These are phyloP conservation scores for Pseudocercospora eumusae DNA, from an alignment of 2,329 filamentous ascomycete genomes.

Conservation along the genomic window DNA sequence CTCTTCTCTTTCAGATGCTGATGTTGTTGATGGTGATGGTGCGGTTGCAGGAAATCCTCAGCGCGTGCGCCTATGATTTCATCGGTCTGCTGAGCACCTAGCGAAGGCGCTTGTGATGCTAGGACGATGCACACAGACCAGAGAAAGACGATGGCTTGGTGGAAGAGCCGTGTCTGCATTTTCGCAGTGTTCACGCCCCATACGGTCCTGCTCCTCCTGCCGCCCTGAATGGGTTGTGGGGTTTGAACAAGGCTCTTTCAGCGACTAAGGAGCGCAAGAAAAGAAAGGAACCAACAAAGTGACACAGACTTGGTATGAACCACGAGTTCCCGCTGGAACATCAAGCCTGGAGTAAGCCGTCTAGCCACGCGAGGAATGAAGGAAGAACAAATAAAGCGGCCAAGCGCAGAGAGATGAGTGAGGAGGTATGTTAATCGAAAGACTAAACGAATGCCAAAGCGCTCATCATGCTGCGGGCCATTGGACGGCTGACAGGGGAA, in stretches of 20 bases:
- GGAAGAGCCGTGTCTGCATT: slow-evolving; percentile 2
- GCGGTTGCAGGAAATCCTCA: background rate
- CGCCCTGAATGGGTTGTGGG: background rate
- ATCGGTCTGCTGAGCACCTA: background rate
- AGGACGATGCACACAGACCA: background rate
- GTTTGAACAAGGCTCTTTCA: background rate
- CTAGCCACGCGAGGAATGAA: background rate
- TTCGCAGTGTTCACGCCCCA: background rate
- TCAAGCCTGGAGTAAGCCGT: background rate
- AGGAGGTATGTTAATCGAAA: slow-evolving; percentile 2
- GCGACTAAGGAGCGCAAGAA: background rate
- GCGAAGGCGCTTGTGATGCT: background rate
- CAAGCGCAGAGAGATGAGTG: slow-evolving; percentile 3
- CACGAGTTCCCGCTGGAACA: background rate
- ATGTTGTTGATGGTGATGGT: slow-evolving; percentile 7
- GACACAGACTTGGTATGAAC: background rate
- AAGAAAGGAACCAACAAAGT: background rate
- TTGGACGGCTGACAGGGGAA: slow-evolving; percentile 8
- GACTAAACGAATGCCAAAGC: background rate
- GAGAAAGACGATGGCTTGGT: background rate
- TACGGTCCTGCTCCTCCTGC: background rate
- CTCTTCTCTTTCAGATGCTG: slow-evolving; percentile 5
- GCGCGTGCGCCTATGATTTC: background rate
- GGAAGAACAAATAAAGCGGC: background rate
- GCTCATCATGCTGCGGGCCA: slow-evolving; percentile 1